Evolutionary conservation across 345 rosid species (phyloP), one percentile per base, ranked within the genome.

Genomic region (rapeseed (Brassica napus)): DNA sequence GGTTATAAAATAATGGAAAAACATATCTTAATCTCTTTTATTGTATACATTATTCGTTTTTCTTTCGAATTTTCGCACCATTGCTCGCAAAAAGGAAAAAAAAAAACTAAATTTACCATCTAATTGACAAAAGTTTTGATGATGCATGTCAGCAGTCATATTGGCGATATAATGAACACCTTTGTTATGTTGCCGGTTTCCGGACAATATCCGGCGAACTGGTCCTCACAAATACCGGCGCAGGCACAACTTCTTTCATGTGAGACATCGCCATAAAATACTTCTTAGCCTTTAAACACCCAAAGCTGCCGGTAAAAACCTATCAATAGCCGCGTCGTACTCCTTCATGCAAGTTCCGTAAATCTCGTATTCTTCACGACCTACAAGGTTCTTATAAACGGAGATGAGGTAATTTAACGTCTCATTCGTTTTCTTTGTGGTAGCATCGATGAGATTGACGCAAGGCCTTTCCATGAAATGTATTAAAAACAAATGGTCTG

Each of bases 291-390:
- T 73, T 77, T 0, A 77, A 3, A 77, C 12, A 32, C 34, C 68
- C 44, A n/a, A 5, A 5, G 12, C 59, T 0, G 39, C 72, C 39
- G 76, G 82, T 61, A 82, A 12, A 77, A 44, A 69, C 31, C 79
- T 77, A 8, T 4, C 0, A 30, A 68, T 14, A 1, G 78, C 58
- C 8, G 69, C 68, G 1, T 58, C 68, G 16, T 69, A 82, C 34
- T 54, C 79, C 18, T 77, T 69, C 5, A 82, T 23, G 68, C 84
- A 82, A 39, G 78, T 77, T 14, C 75, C 78, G 31, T 77, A 82
- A 0, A 0, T 21, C 52, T 72, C 66, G 16, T 1, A 81, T 0
- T 0, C 15, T 1, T 0, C 52, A 15, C 76, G 69, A 1, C 44
- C 44, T 28, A 28, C 42, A 35, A 32, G 37, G 37, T 32, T 32